Conservation (phyloP, 2,329 filamentous ascomycete species). For the Aspergillus sp. region DNA sequence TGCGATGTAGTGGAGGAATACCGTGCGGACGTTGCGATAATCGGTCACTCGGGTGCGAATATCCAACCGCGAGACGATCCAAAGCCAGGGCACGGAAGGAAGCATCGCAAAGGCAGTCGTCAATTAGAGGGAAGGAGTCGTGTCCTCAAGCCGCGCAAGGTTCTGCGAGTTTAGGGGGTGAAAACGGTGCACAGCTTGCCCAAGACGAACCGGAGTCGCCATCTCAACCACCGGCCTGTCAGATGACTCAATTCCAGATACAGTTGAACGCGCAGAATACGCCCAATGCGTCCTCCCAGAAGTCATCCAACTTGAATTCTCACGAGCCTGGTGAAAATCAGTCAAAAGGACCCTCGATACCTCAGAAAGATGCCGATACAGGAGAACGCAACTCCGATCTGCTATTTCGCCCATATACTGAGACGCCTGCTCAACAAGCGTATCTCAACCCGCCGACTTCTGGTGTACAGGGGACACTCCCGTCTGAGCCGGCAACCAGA, state of each 20-base stretch:
- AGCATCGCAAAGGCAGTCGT: constrained; percentile 3
- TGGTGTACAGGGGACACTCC: constrained; percentile 4
- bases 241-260: constrained; percentile 15
- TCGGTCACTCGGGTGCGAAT: constrained; percentile 29
- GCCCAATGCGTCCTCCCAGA: constrained; percentile 3
- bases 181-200: background rate
- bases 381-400: constrained; percentile 1
- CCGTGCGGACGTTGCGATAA: constrained; percentile 30
- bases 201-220: constrained; percentile 1
- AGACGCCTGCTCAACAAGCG: constrained; percentile 3
- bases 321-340: background rate
- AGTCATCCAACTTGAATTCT: background rate
- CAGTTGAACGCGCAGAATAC: constrained; percentile 8
- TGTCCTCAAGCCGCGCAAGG: constrained; percentile 6
- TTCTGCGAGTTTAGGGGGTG: constrained; percentile 1
- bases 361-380: background rate
- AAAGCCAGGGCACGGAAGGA: constrained; percentile 20
- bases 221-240: constrained; percentile 6
- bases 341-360: background rate
- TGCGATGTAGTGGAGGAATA: constrained; percentile 29
- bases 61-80: constrained; percentile 31
- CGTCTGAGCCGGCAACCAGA: constrained; percentile 2
- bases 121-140: constrained; percentile 5
- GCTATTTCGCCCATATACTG: constrained; percentile 8
- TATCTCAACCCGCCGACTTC: constrained; percentile 9